These are phyloP conservation scores for Podospora didyma DNA, from an alignment of 495 filamentous ascomycete species.

Conservation along the genomic window DNA sequence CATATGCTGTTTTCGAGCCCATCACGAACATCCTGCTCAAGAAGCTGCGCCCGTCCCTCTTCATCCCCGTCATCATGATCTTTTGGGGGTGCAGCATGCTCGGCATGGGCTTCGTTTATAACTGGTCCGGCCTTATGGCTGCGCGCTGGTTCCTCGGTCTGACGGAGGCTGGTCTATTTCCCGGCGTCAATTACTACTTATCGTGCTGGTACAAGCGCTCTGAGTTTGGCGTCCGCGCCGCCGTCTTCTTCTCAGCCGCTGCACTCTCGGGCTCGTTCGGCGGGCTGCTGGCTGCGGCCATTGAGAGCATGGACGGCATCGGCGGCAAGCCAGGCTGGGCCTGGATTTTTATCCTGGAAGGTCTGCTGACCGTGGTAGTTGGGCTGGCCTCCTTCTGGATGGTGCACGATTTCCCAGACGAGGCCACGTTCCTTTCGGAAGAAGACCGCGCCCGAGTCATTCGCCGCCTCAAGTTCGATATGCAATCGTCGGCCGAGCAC, in stretches of 20 bases:
- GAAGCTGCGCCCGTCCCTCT: conserved; percentile 51
- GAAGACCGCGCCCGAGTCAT: conserved; percentile 71
- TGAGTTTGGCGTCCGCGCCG: conserved; percentile 68
- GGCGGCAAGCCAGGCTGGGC: conserved; percentile 68
- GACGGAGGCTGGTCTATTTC: conserved; percentile 79
- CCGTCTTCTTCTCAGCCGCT: conserved; percentile 89
- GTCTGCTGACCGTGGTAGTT: conserved; percentile 68
- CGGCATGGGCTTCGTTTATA: conserved; percentile 76
- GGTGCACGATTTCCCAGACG: conserved; percentile 85
- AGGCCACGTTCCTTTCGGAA: conserved; percentile 70
- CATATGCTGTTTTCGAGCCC: conserved; percentile 83
- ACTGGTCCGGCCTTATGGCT: conserved; percentile 74
- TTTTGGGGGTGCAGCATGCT: conserved; percentile 77
- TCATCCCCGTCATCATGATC: conserved; percentile 62
- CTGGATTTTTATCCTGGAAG: conserved; percentile 85
- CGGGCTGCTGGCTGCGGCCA: conserved; percentile 75
- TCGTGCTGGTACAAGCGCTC: conserved; percentile 83
- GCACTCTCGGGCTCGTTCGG: conserved; percentile 84
- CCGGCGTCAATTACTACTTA: conserved; percentile 83
- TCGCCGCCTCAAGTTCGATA: conserved; percentile 66
- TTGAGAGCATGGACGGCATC: conserved; percentile 68
- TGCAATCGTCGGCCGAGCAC: conserved; percentile 73
- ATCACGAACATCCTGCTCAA: conserved; percentile 88
- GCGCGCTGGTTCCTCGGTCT: conserved; percentile 85
- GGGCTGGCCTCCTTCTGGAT: conserved; percentile 76